phyloP scores from a whole-genome alignment of 176 grass and related monocot genomes.

The Oryza nivara region DNA sequence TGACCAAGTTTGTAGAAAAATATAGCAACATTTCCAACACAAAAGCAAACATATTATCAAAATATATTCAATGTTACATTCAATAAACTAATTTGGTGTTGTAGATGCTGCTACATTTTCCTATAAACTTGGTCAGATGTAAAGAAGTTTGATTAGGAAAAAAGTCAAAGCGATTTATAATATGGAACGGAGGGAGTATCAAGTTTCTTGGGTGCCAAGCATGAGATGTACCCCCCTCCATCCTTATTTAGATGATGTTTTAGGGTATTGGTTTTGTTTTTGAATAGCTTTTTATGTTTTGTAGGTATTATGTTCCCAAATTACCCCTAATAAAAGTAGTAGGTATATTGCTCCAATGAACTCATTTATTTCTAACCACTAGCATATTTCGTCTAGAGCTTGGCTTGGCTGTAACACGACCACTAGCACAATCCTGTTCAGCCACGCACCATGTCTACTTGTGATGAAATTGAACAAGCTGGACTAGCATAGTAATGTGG shows the following conservation, averaged over 20 bases:
- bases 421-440: background rate
- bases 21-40: too few relatives aligned
- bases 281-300: background rate
- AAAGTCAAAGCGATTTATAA: too few relatives aligned
- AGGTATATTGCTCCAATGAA: background rate
- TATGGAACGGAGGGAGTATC: background rate
- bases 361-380: background rate
- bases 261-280: background rate
- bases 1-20: too few relatives aligned
- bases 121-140: too few relatives aligned
- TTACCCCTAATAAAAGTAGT: background rate
- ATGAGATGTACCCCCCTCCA: constrained; percentile 2
- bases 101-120: too few relatives aligned
- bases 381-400: background rate
- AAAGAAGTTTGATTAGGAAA: too few relatives aligned
- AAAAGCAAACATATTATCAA: too few relatives aligned
- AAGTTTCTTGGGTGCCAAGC: background rate
- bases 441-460: background rate
- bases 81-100: too few relatives aligned
- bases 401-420: background rate
- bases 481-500: background rate
- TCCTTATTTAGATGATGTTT: background rate
- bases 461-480: too few relatives aligned
- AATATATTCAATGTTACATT: too few relatives aligned
- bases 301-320: background rate